Evolutionary conservation across 2,329 filamentous ascomycete species (phyloP).

Genomic region (Epichloe amarillans): DNA sequence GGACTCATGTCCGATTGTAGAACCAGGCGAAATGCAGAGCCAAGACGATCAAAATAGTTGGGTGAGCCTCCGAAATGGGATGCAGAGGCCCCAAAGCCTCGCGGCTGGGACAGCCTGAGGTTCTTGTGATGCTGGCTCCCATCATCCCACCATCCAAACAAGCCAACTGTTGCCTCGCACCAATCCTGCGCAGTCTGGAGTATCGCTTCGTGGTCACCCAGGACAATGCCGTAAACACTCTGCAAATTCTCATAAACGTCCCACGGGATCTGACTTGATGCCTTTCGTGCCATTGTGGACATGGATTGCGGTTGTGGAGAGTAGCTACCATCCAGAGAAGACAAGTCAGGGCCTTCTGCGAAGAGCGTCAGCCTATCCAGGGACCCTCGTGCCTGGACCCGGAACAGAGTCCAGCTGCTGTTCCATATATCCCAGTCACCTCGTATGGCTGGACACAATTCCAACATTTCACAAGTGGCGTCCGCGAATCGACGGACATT

Average conservation of each 20-base stretch:
- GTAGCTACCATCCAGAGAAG: conserved; percentile 19
- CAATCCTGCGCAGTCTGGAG: conserved; percentile 72
- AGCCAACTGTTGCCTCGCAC: conserved; percentile 73
- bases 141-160: conserved; percentile 90
- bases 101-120: conserved; percentile 26
- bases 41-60: conserved; percentile 62
- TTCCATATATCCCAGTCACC: conserved; percentile 74
- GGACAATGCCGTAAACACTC: conserved; percentile 65
- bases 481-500: conserved; percentile 63
- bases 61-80: conserved; percentile 40
- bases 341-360: conserved; percentile 57
- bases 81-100: conserved; percentile 20
- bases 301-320: conserved; percentile 34
- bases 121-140: conserved; percentile 37
- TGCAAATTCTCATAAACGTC: conserved; percentile 76
- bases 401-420: conserved; percentile 72
- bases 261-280: conserved; percentile 80
- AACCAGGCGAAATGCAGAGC: conserved; percentile 55
- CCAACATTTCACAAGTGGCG: conserved; percentile 54
- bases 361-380: conserved; percentile 61
- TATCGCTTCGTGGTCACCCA: conserved; percentile 65
- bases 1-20: conserved; percentile 60
- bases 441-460: conserved; percentile 55
- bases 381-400: conserved; percentile 57
- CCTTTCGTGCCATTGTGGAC: conserved; percentile 58